A percentile compares a stretch with the other conserved stretches of the same genome.
Evolutionary conservation across 495 filamentous ascomycete species (phyloP).

Genomic region (Podospora sp.): DNA sequence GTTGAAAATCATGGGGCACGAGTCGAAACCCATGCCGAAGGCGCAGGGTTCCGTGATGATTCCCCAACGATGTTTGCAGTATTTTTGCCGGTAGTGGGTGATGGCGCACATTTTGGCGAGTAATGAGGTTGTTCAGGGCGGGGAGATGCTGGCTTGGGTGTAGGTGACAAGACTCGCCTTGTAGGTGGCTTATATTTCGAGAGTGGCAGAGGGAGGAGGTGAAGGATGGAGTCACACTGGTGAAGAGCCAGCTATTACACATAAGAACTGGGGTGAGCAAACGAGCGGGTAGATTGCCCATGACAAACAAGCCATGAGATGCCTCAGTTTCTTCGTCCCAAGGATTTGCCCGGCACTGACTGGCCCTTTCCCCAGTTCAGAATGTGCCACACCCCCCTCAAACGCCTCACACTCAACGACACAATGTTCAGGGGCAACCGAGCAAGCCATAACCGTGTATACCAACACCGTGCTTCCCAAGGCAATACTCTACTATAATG

Average conservation of each 20-base stretch:
- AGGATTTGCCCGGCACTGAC: background rate
- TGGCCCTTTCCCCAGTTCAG: background rate
- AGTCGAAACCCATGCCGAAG: constrained; percentile 40
- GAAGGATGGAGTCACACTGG: too few relatives aligned
- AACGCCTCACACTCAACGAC: background rate
- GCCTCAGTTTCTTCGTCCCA: background rate
- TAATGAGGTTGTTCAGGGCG: background rate
- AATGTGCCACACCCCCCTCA: background rate
- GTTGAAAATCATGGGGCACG: constrained; percentile 35
- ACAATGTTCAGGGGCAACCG: background rate
- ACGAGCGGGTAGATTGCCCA: background rate
- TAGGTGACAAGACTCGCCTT: too few relatives aligned
- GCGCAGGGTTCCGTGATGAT: constrained; percentile 38
- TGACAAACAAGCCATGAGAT: background rate
- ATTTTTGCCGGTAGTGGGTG: constrained; percentile 38
- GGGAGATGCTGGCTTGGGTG: too few relatives aligned
- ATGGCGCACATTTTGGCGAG: constrained; percentile 32
- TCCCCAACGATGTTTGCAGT: constrained; percentile 45
- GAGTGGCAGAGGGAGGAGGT: too few relatives aligned
- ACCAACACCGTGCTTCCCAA: background rate
- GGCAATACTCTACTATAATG: background rate
- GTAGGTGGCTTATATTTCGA: too few relatives aligned
- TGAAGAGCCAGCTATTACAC: too few relatives aligned
- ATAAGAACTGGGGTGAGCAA: background rate
- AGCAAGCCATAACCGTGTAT: background rate